These are phyloP conservation scores for Aspergillus udagawae DNA, from an alignment of 2,329 filamentous ascomycete species.

Conservation along the genomic window DNA sequence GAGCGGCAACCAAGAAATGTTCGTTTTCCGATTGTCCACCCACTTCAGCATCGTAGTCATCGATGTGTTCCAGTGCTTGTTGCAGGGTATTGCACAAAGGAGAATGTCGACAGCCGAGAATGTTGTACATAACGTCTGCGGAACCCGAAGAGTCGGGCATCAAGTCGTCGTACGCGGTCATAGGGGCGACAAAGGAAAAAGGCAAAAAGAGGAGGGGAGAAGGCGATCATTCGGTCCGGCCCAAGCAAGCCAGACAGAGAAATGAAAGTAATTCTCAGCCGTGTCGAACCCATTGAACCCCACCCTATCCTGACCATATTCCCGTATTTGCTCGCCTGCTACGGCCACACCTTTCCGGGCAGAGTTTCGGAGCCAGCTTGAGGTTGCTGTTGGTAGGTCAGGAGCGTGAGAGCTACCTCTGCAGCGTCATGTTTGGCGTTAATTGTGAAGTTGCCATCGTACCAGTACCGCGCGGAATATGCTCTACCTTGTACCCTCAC, in stretches of 20 bases:
- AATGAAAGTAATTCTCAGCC: background rate
- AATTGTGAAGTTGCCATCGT: conserved; percentile 81
- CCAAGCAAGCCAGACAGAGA: background rate
- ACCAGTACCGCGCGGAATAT: conserved; percentile 79
- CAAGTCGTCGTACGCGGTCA: background rate
- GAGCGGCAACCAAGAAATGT: background rate
- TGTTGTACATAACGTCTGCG: conserved; percentile 5
- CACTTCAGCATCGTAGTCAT: background rate
- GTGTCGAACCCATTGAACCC: background rate
- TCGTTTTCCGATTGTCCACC: background rate
- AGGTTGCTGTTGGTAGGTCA: conserved; percentile 25
- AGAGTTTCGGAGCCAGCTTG: conserved; percentile 4
- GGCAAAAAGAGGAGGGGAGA: background rate
- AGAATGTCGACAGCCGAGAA: conserved; percentile 2
- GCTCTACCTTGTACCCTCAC: conserved; percentile 66
- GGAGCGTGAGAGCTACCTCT: conserved; percentile 59
- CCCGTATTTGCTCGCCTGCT: conserved; percentile 15
- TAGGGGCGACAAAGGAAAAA: background rate
- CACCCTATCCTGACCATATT: background rate
- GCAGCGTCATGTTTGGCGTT: conserved; percentile 91
- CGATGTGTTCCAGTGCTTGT: background rate
- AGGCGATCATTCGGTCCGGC: background rate
- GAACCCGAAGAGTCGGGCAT: background rate
- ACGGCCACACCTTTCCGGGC: conserved; percentile 21
- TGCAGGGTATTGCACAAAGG: background rate